Base-by-base conservation (phyloP, 2,329 filamentous ascomycete species). In the Dothiorella sarmentorum region DNA sequence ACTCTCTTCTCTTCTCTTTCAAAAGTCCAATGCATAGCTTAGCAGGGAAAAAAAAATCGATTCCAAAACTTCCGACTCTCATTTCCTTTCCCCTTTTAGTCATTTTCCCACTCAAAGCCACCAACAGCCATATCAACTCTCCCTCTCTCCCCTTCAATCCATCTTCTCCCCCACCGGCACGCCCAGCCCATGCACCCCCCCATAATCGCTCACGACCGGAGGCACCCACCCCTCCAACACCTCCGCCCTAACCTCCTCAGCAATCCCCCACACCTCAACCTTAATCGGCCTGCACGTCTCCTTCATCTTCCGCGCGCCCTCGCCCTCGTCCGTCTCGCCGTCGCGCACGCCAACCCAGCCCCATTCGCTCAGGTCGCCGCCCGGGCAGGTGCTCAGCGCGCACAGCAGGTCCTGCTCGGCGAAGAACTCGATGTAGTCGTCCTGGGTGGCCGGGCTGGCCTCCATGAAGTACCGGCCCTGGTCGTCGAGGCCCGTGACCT, bases 291-390 rank as follows among this genome's bases (percentile, higher is more conserved):
- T 82, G 72, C 88, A 91, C 62, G 85, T 88, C 60, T 85, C 83
- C 64, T 82, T 71, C 82, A 90, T 90, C 56, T 85, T 85, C 66
- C 85, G 81, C 63, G 84, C 83, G 71, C 83, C 86, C 79, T 86
- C 86, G 26, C 83, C 84, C 64, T 84, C 80, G 59, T 82, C 83
- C 37, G 69, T 75, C 44, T 80, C 83, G 9, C 69, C 75, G 42
- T 80, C 83, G 11, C 45, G 38, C 4, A 42, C 51, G 42, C 71
- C 69, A 13, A 87, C 86, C 79, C 90, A 94, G 0, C 88, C 89
- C 89, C 89, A 93, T n/a, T 84, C 78, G 1, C 87, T 91, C 47
- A 94, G 74, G 69, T 94, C 90, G 0, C 90, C 90, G 1, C 90
- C 90, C 0, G 90, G 90, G 68, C 90, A 94, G 0, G 90, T 89